Evolutionary conservation across 2,329 filamentous ascomycete genomes (phyloP).

Genomic region (Trichoderma sp.): DNA sequence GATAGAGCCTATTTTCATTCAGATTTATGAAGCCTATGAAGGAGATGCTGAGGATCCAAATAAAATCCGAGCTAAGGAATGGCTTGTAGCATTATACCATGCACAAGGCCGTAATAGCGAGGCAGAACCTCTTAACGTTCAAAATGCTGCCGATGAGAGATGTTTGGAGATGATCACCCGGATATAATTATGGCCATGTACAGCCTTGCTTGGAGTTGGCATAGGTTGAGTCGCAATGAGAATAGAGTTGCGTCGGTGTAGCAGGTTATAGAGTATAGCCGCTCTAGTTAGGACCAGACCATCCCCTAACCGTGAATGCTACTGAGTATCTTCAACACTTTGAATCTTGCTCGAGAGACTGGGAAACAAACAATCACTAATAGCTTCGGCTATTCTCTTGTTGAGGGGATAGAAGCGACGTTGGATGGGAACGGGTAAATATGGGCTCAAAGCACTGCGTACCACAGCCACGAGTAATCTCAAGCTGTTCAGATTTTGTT

Average conservation of each 20-base stretch:
- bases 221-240: not conserved
- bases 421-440: not conserved
- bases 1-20: too few species aligned
- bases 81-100: too few species aligned
- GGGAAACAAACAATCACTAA: not conserved
- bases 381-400: not conserved
- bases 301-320: not conserved
- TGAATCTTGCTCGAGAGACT: not conserved
- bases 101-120: too few species aligned
- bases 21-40: too few species aligned
- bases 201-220: not conserved
- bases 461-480: not conserved
- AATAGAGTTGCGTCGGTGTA: not conserved
- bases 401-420: not conserved
- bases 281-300: not conserved
- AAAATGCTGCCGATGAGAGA: too few species aligned
- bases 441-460: not conserved
- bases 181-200: too few species aligned
- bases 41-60: too few species aligned
- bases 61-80: too few species aligned
- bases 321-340: not conserved
- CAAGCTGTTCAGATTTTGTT: not conserved
- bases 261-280: not conserved
- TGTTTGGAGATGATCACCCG: too few species aligned
- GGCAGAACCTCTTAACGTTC: too few species aligned